These are phyloP conservation scores for Xenoacremonium recifei DNA, from an alignment of 2,329 filamentous ascomycete species.

Conservation along the genomic window DNA sequence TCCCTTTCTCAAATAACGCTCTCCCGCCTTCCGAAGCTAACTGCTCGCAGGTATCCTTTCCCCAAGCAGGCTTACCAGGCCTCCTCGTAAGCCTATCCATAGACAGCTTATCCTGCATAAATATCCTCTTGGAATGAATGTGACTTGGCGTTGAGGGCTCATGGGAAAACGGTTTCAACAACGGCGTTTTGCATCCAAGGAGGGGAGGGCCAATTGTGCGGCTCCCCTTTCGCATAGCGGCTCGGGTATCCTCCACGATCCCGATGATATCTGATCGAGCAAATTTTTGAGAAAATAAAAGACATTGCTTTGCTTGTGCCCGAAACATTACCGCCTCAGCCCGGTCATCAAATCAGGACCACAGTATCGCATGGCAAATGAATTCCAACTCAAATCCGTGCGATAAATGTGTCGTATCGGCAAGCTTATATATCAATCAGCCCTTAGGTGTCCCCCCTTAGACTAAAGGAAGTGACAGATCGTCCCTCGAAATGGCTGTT, in stretches of 20 bases:
- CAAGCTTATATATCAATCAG: too few species aligned
- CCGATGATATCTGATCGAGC: constrained; percentile 27
- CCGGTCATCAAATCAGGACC: too few species aligned
- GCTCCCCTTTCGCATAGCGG: constrained; percentile 33
- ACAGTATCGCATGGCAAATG: too few species aligned
- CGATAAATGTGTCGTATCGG: too few species aligned
- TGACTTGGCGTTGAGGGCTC: constrained; percentile 42
- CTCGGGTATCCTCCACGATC: constrained; percentile 44
- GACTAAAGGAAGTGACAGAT: too few species aligned
- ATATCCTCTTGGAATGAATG: constrained; percentile 23
- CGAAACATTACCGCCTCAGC: not conserved
- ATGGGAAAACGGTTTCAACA: constrained; percentile 53
- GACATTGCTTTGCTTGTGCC: constrained; percentile 13
- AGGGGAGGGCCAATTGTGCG: constrained; percentile 25
- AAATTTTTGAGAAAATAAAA: constrained; percentile 25
- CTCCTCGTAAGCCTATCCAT: constrained; percentile 32
- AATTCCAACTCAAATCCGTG: too few species aligned
- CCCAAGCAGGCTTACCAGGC: constrained; percentile 74
- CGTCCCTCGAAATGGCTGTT: too few species aligned
- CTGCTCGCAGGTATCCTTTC: constrained; percentile 65
- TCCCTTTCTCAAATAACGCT: too few species aligned
- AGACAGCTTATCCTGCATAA: constrained; percentile 24
- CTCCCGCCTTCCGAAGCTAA: too few species aligned
- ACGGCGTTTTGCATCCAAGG: constrained; percentile 44
- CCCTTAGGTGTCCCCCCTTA: too few species aligned